These are phyloP conservation scores for Drosera capensis DNA, from an alignment of 148 eudicot genomes.

Conservation along the genomic window DNA sequence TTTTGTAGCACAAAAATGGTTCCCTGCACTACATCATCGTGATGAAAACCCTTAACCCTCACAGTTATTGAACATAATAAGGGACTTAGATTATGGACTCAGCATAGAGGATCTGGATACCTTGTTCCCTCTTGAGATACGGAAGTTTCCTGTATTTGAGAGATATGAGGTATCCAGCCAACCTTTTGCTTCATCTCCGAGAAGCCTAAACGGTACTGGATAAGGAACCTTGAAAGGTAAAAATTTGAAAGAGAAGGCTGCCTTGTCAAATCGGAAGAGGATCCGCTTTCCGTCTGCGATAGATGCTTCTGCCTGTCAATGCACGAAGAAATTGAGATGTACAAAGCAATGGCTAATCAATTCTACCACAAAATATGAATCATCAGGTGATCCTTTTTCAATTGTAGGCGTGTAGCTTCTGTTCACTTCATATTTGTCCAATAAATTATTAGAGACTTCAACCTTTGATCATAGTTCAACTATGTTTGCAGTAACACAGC, in stretches of 20 bases:
- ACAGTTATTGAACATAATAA: not conserved
- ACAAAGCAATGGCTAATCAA: too few relatives aligned
- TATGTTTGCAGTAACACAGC: not conserved
- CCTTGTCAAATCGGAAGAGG: constrained; percentile 84
- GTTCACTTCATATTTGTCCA: too few relatives aligned
- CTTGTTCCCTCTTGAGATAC: constrained; percentile 95
- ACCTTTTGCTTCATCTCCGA: constrained; percentile 97
- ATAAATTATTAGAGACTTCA: too few relatives aligned
- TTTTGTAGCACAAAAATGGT: constrained; percentile 97
- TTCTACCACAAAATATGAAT: too few relatives aligned
- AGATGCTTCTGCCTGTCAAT: constrained; percentile 70
- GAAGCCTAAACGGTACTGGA: constrained; percentile 93
- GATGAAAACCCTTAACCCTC: constrained; percentile 38
- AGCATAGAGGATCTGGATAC: constrained; percentile 21
- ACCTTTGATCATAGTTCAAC: too few relatives aligned
- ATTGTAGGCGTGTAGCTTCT: too few relatives aligned
- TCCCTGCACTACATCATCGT: constrained; percentile 83
- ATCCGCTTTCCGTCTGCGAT: constrained; percentile 67
- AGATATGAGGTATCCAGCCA: constrained; percentile 98
- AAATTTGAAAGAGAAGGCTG: constrained; percentile 81
- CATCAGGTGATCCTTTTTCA: too few relatives aligned
- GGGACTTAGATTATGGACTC: not conserved
- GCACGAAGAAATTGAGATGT: too few relatives aligned
- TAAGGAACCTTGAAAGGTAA: constrained; percentile 93
- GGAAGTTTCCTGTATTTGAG: constrained; percentile 76